Conservation (phyloP, 768 basidiomycete genomes). For the Amanita molliuscula region DNA sequence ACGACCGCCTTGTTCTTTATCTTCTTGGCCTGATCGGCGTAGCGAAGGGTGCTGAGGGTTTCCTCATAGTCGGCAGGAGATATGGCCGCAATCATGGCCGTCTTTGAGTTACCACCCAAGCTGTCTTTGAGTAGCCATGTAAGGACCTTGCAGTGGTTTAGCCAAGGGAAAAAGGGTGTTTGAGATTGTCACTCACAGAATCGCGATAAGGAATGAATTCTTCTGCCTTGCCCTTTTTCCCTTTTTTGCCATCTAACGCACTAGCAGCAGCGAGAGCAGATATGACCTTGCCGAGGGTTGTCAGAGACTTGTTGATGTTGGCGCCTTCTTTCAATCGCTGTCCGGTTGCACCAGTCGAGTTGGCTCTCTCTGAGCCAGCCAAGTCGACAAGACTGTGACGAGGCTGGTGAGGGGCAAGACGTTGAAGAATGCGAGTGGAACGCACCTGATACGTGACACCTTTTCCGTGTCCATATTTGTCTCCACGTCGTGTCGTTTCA, state of each 20-base stretch:
- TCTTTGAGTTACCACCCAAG: conserved; percentile 94
- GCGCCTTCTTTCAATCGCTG: conserved; percentile 95
- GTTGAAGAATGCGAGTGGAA: not conserved
- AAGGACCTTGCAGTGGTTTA: conserved; percentile 55
- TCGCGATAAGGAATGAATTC: conserved; percentile 98
- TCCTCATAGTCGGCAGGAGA: conserved; percentile 98
- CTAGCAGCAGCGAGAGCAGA: conserved; percentile 75
- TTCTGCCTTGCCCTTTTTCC: conserved; percentile 81
- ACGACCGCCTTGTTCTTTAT: conserved; percentile 99
- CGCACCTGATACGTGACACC: conserved; percentile 89
- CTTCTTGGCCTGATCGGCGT: conserved; percentile 99
- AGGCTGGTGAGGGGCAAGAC: conserved; percentile 5
- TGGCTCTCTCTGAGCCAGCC: conserved; percentile 94
- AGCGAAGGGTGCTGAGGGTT: conserved; percentile 90
- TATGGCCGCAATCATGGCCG: conserved; percentile 99
- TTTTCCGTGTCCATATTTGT: conserved; percentile 95
- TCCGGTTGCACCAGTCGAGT: conserved; percentile 96
- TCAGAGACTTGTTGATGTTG: conserved; percentile 97
- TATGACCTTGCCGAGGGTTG: conserved; percentile 97
- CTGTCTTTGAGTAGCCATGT: conserved; percentile 99
- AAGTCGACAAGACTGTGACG: conserved; percentile 79
- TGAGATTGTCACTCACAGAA: conserved; percentile 51
- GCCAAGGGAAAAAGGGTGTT: not conserved
- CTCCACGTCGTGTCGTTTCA: conserved; percentile 76
- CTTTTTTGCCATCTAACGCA: conserved; percentile 62